A percentile compares a stretch with the other conserved stretches of the same genome.
phyloP scores from a whole-genome alignment of 495 filamentous ascomycete genomes.

The Penicillium silybi region DNA sequence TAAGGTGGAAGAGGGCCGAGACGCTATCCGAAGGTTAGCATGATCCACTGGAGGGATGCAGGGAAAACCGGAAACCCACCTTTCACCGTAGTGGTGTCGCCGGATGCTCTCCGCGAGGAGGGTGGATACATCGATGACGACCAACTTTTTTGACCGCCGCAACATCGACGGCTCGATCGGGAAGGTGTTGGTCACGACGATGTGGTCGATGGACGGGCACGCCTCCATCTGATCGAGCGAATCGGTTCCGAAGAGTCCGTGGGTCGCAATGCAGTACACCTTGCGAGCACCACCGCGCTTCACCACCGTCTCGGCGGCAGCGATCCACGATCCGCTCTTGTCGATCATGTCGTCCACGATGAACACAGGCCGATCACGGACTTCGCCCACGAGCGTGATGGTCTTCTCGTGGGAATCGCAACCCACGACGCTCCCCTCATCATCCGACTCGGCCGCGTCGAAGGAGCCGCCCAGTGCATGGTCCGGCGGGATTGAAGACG shows the following conservation, averaged over 20 bases:
- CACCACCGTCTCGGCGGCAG: conserved; percentile 94
- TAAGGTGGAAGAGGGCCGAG: conserved; percentile 74
- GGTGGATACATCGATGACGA: conserved; percentile 81
- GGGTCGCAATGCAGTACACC: conserved; percentile 96
- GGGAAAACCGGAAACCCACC: conserved; percentile 40
- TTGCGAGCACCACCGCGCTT: conserved; percentile 87
- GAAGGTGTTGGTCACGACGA: conserved; percentile 96
- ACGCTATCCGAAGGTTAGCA: conserved; percentile 51
- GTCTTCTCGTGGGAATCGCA: conserved; percentile 74
- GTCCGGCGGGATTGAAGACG: conserved; percentile 47
- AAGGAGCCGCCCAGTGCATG: conserved; percentile 78
- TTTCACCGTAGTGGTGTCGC: conserved; percentile 87
- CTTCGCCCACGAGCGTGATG: conserved; percentile 93
- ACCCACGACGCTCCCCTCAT: conserved; percentile 72
- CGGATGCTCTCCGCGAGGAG: conserved; percentile 89
- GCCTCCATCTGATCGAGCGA: conserved; percentile 85
- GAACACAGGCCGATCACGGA: conserved; percentile 78
- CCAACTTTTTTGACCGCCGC: conserved; percentile 72
- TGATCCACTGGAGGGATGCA: conserved; percentile 6
- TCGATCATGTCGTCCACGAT: conserved; percentile 99
- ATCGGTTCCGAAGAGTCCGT: conserved; percentile 88
- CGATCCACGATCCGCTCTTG: conserved; percentile 94
- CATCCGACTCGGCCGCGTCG: conserved; percentile 77
- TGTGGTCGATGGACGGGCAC: conserved; percentile 86
- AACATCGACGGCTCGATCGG: conserved; percentile 73